Evolutionary conservation across 805 yeast genomes (phyloP).

Genomic region (Starmerella apicola): DNA sequence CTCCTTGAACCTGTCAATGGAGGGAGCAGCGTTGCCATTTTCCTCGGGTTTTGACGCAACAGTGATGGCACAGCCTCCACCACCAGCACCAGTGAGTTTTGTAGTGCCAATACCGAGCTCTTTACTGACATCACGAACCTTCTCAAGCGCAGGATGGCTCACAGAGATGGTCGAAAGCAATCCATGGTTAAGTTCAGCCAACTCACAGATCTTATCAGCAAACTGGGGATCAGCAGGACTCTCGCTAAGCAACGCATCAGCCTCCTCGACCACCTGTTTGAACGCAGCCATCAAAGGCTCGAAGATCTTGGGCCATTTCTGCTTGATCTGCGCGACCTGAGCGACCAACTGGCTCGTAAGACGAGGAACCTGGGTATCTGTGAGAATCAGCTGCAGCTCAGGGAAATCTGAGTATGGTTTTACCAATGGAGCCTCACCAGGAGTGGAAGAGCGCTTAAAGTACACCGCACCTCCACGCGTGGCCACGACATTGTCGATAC

Average conservation of each 20-base stretch:
- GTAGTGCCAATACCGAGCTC: constrained; percentile 63
- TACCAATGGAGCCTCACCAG: constrained; percentile 34
- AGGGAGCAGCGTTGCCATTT: constrained; percentile 4
- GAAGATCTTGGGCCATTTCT: constrained; percentile 42
- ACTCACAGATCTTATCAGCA: constrained; percentile 26
- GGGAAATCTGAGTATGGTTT: constrained; percentile 65
- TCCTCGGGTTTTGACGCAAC: constrained; percentile 39
- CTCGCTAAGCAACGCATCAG: constrained; percentile 51
- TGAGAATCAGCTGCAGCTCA: constrained; percentile 55
- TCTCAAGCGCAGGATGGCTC: constrained; percentile 82
- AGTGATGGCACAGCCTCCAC: constrained; percentile 97
- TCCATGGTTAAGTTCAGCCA: constrained; percentile 79
- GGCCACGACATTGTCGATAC: constrained; percentile 93
- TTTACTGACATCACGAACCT: constrained; percentile 55
- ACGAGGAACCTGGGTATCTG: constrained; percentile 79
- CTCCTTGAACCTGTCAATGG: constrained; percentile 26
- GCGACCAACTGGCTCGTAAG: constrained; percentile 76
- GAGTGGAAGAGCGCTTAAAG: constrained; percentile 50
- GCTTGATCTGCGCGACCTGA: constrained; percentile 48
- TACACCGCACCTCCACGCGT: constrained; percentile 91
- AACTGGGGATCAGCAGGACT: constrained; percentile 28
- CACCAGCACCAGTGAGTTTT: constrained; percentile 96
- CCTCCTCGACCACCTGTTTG: constrained; percentile 60
- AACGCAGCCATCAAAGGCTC: constrained; percentile 59
- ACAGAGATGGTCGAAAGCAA: constrained; percentile 76